Conservation (phyloP, 2,329 filamentous ascomycete genomes). For the Ascochyta clinopodiicola region DNA sequence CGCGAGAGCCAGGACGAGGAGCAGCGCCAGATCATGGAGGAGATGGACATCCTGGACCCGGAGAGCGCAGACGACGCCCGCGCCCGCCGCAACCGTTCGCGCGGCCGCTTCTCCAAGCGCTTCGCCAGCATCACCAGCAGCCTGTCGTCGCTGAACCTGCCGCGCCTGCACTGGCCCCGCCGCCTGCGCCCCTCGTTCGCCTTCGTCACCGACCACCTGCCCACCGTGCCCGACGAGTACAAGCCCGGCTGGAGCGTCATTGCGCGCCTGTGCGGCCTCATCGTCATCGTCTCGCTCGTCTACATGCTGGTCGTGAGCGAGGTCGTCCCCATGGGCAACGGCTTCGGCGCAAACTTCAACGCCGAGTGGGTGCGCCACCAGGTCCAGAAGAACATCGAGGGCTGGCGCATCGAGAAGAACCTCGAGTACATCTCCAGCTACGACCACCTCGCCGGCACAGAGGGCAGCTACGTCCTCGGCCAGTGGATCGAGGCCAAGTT, state of each 20-base stretch:
- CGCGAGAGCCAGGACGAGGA: slow-evolving; percentile 60
- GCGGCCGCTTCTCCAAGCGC: slow-evolving; percentile 61
- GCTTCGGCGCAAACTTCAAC: slow-evolving; percentile 72
- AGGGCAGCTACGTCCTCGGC: slow-evolving; percentile 86
- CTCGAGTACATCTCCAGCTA: slow-evolving; percentile 80
- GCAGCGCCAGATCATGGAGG: slow-evolving; percentile 81
- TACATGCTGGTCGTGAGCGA: slow-evolving; percentile 89
- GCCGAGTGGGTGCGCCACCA: slow-evolving; percentile 80
- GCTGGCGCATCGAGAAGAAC: slow-evolving; percentile 67
- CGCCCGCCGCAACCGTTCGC: slow-evolving; percentile 32
- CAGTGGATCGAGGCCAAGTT: slow-evolving; percentile 85
- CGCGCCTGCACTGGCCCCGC: slow-evolving; percentile 15
- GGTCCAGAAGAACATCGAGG: slow-evolving; percentile 75
- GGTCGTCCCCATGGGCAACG: slow-evolving; percentile 72
- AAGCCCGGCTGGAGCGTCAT: slow-evolving; percentile 69
- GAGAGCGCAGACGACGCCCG: slow-evolving; percentile 42
- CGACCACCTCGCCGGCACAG: slow-evolving; percentile 91
- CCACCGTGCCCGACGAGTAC: slow-evolving; percentile 55
- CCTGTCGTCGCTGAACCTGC: slow-evolving; percentile 62
- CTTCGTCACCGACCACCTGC: slow-evolving; percentile 47
- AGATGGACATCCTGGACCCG: slow-evolving; percentile 60
- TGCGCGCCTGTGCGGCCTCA: slow-evolving; percentile 74
- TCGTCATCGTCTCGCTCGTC: slow-evolving; percentile 77
- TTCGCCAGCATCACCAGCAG: slow-evolving; percentile 63
- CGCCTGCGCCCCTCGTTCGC: slow-evolving; percentile 26